Conservation (phyloP, 2,329 filamentous ascomycete genomes). For the Pestalotiopsis sp. region DNA sequence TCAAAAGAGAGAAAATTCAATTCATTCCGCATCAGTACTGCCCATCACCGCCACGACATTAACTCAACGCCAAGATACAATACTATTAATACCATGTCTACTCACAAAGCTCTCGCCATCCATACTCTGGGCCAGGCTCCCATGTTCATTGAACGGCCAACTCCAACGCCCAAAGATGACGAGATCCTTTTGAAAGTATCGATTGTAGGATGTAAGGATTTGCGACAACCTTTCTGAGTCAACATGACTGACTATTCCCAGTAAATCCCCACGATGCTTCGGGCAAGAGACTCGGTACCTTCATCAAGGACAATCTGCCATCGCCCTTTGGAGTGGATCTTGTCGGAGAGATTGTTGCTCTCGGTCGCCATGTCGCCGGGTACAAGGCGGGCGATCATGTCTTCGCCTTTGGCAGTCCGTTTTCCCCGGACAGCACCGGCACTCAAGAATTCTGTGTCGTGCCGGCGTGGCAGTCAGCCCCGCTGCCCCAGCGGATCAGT, state of each 20-base stretch:
- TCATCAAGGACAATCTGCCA: neutral
- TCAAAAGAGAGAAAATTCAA: neutral
- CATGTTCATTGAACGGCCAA: neutral
- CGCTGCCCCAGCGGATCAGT: neutral
- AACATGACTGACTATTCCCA: neutral
- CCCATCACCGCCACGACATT: neutral
- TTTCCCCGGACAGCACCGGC: neutral
- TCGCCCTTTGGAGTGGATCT: neutral
- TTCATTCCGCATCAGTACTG: neutral
- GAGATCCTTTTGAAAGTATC: neutral
- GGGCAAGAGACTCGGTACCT: neutral
- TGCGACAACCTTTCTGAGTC: neutral
- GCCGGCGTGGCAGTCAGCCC: neutral
- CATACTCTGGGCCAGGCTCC: neutral
- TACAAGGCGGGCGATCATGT: neutral
- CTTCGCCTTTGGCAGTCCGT: neutral
- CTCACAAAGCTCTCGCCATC: neutral
- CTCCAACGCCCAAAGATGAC: neutral
- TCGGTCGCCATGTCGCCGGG: neutral
- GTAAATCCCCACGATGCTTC: neutral
- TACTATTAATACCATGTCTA: neutral
- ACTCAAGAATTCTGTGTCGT: neutral
- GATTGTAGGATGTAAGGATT: neutral
- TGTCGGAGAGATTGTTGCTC: neutral
- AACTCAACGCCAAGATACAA: neutral